Evolutionary conservation across 495 filamentous ascomycete genomes (phyloP).

Genomic region (Penicillium riverlandense): DNA sequence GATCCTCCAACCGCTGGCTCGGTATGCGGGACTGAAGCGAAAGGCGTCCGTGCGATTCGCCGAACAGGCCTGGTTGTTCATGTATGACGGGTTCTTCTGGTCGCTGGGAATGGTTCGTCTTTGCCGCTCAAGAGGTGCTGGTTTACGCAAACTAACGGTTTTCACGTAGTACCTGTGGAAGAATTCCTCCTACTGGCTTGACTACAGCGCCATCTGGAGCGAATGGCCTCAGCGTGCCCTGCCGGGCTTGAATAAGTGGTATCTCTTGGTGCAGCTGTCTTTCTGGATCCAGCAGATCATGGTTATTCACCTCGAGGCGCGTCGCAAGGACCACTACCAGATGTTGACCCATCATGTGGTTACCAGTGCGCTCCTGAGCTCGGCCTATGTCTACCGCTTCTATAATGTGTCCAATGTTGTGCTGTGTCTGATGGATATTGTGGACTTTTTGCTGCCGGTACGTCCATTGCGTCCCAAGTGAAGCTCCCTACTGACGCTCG

Average conservation of each 20-base stretch:
- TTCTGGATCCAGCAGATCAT: slow-evolving; percentile 95
- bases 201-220: slow-evolving; percentile 73
- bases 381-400: slow-evolving; percentile 75
- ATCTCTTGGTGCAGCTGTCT: slow-evolving; percentile 82
- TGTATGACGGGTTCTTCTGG: slow-evolving; percentile 79
- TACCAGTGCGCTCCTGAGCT: slow-evolving; percentile 70
- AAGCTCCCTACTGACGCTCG: not conserved
- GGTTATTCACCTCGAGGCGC: slow-evolving; percentile 88
- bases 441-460: slow-evolving; percentile 83
- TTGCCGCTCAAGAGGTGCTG: not conserved
- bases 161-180: slow-evolving; percentile 66
- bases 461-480: slow-evolving; percentile 20
- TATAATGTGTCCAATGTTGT: slow-evolving; percentile 85
- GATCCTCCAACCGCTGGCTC: slow-evolving; percentile 68
- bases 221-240: slow-evolving; percentile 74
- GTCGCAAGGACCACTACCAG: slow-evolving; percentile 88
- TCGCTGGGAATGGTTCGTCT: slow-evolving; percentile 71
- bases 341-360: slow-evolving; percentile 95
- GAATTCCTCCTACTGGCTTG: slow-evolving; percentile 69
- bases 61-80: slow-evolving; percentile 84
- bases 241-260: slow-evolving; percentile 71
- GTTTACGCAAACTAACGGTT: not conserved
- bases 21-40: slow-evolving; percentile 55
- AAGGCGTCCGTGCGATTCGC: slow-evolving; percentile 77
- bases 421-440: slow-evolving; percentile 86